A percentile compares a stretch with the other conserved stretches of the same genome.
These are phyloP conservation scores for Lolium perenne DNA, from an alignment of 176 grass and related monocot species.

Conservation along the genomic window DNA sequence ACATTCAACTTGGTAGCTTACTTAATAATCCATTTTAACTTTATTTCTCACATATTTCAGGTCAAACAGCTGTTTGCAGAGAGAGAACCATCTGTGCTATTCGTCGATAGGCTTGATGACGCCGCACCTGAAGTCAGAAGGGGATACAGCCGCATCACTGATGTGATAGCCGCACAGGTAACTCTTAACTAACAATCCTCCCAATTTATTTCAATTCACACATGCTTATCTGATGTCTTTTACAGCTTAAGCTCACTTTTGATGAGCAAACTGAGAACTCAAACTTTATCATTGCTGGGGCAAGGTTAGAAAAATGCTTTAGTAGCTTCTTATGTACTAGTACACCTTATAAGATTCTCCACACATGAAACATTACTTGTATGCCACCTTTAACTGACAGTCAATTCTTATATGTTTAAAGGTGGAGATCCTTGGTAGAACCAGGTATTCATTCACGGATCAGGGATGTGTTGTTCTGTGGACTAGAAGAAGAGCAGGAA, in stretches of 20 bases:
- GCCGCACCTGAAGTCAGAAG: background rate
- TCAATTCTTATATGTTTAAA: background rate
- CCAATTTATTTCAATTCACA: background rate
- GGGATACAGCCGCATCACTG: background rate
- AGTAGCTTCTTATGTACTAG: background rate
- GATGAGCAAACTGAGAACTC: background rate
- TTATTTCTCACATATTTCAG: background rate
- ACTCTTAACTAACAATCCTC: background rate
- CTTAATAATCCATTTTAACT: background rate
- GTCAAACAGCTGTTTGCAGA: background rate
- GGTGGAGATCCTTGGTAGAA: background rate
- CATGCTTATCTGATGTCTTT: background rate
- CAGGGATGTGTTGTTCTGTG: background rate
- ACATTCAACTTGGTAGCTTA: background rate
- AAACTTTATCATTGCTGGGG: background rate
- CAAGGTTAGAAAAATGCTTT: background rate
- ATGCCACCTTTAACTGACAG: background rate
- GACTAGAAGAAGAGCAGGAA: background rate
- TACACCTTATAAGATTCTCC: background rate
- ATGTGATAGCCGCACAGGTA: constrained; percentile 1
- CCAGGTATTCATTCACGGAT: background rate
- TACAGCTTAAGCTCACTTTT: constrained; percentile 3
- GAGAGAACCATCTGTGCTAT: background rate
- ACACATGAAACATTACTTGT: background rate
- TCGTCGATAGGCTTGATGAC: background rate